phyloP scores from a whole-genome alignment of 2,329 filamentous ascomycete genomes.

The Colletotrichum noveboracense region DNA sequence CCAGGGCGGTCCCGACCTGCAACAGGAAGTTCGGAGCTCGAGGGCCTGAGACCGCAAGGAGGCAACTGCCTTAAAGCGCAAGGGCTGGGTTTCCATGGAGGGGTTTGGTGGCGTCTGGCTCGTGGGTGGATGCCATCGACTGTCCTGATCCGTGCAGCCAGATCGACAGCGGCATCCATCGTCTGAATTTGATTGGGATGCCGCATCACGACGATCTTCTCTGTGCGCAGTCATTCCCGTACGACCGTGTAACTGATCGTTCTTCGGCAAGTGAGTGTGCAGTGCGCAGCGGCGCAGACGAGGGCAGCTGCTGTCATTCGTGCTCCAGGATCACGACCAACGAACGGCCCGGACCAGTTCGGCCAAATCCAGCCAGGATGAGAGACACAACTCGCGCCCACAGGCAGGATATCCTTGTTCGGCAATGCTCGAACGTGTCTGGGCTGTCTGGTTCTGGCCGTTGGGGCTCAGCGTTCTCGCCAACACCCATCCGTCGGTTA shows the following conservation, averaged over 20 bases:
- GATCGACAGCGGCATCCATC: neutral
- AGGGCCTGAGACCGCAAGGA: neutral
- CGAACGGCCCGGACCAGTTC: neutral
- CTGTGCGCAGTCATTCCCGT: neutral
- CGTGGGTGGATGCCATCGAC: neutral
- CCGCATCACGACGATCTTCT: neutral
- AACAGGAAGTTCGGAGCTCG: conserved; percentile 3
- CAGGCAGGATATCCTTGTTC: conserved; percentile 3
- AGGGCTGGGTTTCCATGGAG: neutral
- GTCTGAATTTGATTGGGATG: neutral
- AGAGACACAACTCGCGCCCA: neutral
- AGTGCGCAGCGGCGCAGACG: neutral
- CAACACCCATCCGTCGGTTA: neutral
- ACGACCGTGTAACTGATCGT: conserved; percentile 4
- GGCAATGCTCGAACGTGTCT: neutral
- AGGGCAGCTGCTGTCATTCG: neutral
- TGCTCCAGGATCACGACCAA: neutral
- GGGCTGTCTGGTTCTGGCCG: neutral
- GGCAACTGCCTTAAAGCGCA: neutral
- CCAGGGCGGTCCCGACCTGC: conserved; percentile 2
- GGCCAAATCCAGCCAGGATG: neutral
- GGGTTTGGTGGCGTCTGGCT: neutral
- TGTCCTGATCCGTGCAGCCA: neutral
- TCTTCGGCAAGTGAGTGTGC: neutral
- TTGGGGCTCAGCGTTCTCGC: neutral